Conservation (phyloP, 805 yeast genomes). For the Spathaspora gorwiae region DNA sequence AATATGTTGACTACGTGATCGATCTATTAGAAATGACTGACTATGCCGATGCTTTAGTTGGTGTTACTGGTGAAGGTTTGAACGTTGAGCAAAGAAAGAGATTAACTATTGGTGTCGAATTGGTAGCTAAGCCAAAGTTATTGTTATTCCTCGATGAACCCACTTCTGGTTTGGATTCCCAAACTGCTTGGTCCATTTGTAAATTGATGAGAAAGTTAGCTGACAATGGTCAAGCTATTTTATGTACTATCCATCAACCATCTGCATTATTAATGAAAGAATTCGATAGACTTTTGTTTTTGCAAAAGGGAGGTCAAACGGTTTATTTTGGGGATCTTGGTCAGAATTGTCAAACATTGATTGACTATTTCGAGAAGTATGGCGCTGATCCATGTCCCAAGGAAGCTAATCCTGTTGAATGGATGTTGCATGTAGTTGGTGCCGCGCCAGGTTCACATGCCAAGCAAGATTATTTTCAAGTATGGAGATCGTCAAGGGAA, state of each 20-base stretch:
- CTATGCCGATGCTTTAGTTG: constrained; percentile 75
- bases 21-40: constrained; percentile 60
- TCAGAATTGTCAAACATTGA: constrained; percentile 50
- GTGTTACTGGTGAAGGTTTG: constrained; percentile 62
- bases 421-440: constrained; percentile 84
- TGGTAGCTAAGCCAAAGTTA: constrained; percentile 35
- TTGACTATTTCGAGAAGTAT: constrained; percentile 61
- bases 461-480: constrained; percentile 63
- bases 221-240: constrained; percentile 35
- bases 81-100: constrained; percentile 37
- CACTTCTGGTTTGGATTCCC: constrained; percentile 39
- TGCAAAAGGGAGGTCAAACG: constrained; percentile 72
- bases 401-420: constrained; percentile 49
- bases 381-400: constrained; percentile 50
- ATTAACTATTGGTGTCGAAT: constrained; percentile 36
- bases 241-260: constrained; percentile 73
- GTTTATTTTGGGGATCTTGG: constrained; percentile 83
- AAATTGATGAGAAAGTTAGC: constrained; percentile 35
- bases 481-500: constrained; percentile 70
- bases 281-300: constrained; percentile 65
- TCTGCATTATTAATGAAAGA: constrained; percentile 72
- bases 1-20: constrained; percentile 64
- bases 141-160: constrained; percentile 33
- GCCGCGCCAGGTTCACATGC: constrained; percentile 79
- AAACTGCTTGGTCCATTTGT: constrained; percentile 39